These are phyloP conservation scores for Vigna radiata DNA, from an alignment of 306 rosid species.

Conservation along the genomic window DNA sequence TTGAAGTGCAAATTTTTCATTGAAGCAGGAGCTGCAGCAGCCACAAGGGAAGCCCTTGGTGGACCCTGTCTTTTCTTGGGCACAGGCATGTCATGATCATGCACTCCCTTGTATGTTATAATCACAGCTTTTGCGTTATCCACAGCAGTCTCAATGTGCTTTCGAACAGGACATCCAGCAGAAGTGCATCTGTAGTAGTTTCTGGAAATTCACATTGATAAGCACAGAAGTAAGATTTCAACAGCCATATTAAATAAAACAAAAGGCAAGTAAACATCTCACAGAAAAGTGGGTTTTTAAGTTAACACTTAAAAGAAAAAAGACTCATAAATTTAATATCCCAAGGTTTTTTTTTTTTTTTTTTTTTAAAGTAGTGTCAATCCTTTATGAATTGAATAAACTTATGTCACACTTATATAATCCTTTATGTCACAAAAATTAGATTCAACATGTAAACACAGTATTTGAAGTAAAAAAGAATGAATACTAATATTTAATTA, in stretches of 20 bases:
- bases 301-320: too few relatives aligned
- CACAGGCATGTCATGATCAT: slow-evolving; percentile 90
- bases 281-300: too few relatives aligned
- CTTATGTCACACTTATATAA: too few relatives aligned
- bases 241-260: neutral
- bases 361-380: too few relatives aligned
- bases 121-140: slow-evolving; percentile 66
- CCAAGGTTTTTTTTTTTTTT: accelerated
- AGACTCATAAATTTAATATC: too few relatives aligned
- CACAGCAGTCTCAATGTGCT: slow-evolving; percentile 75
- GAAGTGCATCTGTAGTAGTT: slow-evolving; percentile 94
- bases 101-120: slow-evolving; percentile 85
- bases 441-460: too few relatives aligned
- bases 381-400: too few relatives aligned
- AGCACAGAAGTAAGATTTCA: too few relatives aligned
- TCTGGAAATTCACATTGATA: slow-evolving; percentile 48
- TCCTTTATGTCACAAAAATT: too few relatives aligned
- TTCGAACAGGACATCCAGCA: slow-evolving; percentile 90
- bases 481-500: too few relatives aligned
- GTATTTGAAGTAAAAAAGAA: too few relatives aligned
- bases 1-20: slow-evolving; percentile 58
- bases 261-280: neutral
- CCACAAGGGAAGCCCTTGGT: slow-evolving; percentile 76
- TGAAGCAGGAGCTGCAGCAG: slow-evolving; percentile 82
- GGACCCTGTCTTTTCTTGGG: slow-evolving; percentile 89